Conservation (phyloP, 2,329 filamentous ascomycete species). For the Aureobasidium sp. region DNA sequence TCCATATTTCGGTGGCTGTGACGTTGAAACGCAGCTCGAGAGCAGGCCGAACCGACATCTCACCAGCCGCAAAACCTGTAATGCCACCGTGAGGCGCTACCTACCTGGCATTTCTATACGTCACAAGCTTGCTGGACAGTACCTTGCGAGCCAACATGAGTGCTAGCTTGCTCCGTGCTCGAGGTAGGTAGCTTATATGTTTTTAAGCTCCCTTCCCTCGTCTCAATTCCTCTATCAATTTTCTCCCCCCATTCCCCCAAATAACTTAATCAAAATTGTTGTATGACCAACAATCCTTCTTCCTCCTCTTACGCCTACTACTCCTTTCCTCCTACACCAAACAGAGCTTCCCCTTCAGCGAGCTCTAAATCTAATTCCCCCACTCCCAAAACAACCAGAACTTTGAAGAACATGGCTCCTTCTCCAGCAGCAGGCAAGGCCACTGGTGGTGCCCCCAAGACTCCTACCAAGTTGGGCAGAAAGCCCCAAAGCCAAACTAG, state of each 20-base stretch:
- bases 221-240: slow-evolving; percentile 7
- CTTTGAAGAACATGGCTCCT: slow-evolving; percentile 36
- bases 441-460: slow-evolving; percentile 38
- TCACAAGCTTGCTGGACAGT: slow-evolving; percentile 1
- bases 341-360: slow-evolving; percentile 30
- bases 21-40: slow-evolving; percentile 6
- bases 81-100: slow-evolving; percentile 12
- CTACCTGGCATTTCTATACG: slow-evolving; percentile 10
- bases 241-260: slow-evolving; percentile 10
- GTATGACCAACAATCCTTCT: slow-evolving; percentile 42
- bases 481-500: slow-evolving; percentile 33
- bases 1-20: slow-evolving; percentile 11
- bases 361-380: slow-evolving; percentile 27
- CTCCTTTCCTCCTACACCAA: slow-evolving; percentile 44
- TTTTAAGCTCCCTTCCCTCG: slow-evolving; percentile 11
- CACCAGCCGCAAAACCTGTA: slow-evolving; percentile 14
- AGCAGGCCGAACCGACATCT: slow-evolving; percentile 11
- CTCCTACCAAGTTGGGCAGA: slow-evolving; percentile 43
- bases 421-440: slow-evolving; percentile 44
- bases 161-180: slow-evolving; percentile 7
- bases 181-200: slow-evolving; percentile 11
- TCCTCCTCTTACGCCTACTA: slow-evolving; percentile 40
- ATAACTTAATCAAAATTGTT: slow-evolving; percentile 19
- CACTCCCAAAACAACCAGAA: slow-evolving; percentile 21
- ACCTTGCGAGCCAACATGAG: neutral